phyloP scores from a whole-genome alignment of 441 rosid species.

The Erodium moschatum region DNA sequence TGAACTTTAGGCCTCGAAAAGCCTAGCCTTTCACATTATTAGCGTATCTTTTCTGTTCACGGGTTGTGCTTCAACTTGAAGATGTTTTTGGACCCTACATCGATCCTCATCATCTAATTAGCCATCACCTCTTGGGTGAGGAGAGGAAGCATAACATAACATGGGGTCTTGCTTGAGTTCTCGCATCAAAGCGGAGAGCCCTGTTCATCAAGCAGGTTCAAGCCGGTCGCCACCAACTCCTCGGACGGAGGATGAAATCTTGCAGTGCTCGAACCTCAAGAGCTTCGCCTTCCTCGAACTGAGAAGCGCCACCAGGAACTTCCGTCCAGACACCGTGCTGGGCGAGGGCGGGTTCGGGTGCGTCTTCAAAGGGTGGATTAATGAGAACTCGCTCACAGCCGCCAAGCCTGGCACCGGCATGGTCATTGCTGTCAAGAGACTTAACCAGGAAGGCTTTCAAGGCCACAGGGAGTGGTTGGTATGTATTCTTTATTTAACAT shows the following conservation, averaged over 20 bases:
- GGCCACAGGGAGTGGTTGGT: constrained; percentile 8
- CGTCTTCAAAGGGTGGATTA: constrained; percentile 21
- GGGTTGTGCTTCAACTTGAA: not conserved
- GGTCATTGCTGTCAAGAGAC: constrained; percentile 4
- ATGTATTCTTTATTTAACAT: not conserved
- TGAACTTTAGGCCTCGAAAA: not conserved
- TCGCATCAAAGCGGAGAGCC: constrained; percentile 79
- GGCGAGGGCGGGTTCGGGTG: constrained; percentile 98
- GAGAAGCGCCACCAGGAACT: constrained; percentile 66
- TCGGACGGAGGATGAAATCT: constrained; percentile 76
- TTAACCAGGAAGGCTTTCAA: constrained; percentile 8
- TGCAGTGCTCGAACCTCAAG: constrained; percentile 64
- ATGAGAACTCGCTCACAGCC: constrained; percentile 51
- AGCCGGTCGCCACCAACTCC: constrained; percentile 42
- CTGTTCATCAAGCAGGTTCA: constrained; percentile 38
- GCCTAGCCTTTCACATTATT: constrained; percentile 1
- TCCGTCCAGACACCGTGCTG: constrained; percentile 72
- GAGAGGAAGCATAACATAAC: too few relatives aligned
- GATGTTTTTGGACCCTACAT: too few relatives aligned
- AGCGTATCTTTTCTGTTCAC: not conserved
- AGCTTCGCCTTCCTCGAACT: constrained; percentile 54
- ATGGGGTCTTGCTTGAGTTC: constrained; percentile 89
- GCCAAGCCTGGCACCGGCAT: constrained; percentile 66
- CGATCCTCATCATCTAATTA: too few relatives aligned
- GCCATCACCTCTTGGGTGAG: too few relatives aligned